These are phyloP conservation scores for Lactarius sanguifluus DNA, from an alignment of 768 basidiomycete genomes.

Conservation along the genomic window DNA sequence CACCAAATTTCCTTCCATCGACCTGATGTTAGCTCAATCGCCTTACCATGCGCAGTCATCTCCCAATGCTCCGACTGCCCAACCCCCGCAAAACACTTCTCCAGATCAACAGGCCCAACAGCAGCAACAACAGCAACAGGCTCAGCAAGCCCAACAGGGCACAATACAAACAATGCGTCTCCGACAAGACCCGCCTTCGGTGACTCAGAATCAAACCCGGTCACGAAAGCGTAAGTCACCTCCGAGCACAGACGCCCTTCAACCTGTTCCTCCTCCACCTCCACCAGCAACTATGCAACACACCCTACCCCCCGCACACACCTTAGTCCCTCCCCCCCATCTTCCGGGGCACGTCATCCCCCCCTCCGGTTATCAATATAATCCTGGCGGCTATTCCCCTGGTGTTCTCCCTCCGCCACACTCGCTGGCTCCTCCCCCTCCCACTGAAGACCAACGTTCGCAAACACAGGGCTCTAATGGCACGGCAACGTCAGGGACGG, in stretches of 20 bases:
- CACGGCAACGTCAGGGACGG: constrained; percentile 32
- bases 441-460: constrained; percentile 20
- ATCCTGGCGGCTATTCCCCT: constrained; percentile 27
- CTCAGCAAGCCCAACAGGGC: constrained; percentile 23
- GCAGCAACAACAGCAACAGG: constrained; percentile 30
- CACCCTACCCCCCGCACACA: constrained; percentile 35
- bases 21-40: constrained; percentile 37
- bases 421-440: constrained; percentile 17
- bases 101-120: constrained; percentile 13
- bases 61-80: constrained; percentile 23
- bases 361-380: constrained; percentile 38
- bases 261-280: constrained; percentile 46
- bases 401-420: constrained; percentile 28
- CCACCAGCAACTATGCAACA: constrained; percentile 36
- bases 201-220: constrained; percentile 43
- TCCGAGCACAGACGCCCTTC: constrained; percentile 37
- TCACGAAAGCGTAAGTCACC: constrained; percentile 72
- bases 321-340: constrained; percentile 27
- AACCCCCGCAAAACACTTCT: constrained; percentile 18
- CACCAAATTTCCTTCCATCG: constrained; percentile 33
- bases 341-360: constrained; percentile 34
- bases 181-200: constrained; percentile 52
- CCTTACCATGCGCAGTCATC: constrained; percentile 34
- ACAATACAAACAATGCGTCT: constrained; percentile 53
- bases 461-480: constrained; percentile 28